Evolutionary conservation across 2,329 filamentous ascomycete species (phyloP).

Genomic region (Neurospora crassa): DNA sequence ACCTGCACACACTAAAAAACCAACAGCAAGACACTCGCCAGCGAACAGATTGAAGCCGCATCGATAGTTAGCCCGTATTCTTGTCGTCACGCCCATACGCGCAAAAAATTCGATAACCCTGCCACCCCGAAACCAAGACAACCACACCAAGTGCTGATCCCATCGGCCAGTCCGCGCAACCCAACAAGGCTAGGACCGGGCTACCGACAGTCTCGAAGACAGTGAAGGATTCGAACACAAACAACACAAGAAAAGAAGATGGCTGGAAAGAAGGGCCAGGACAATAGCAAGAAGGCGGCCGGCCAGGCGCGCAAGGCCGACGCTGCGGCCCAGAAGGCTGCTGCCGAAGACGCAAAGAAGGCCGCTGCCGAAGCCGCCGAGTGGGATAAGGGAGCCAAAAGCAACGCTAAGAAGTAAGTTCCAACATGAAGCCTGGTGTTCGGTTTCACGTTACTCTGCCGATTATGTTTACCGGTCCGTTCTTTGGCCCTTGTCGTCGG

Average conservation of each 20-base stretch:
- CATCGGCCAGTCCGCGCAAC: background rate
- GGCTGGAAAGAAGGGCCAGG: slow-evolving; percentile 67
- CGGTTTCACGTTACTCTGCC: background rate
- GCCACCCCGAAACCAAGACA: background rate
- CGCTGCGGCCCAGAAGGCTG: slow-evolving; percentile 69
- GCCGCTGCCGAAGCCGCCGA: slow-evolving; percentile 61
- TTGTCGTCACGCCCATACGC: background rate
- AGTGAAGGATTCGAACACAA: background rate
- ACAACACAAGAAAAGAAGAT: slow-evolving; percentile 33
- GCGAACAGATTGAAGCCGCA: background rate
- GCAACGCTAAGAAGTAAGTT: slow-evolving; percentile 75
- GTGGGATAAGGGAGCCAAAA: slow-evolving; percentile 83
- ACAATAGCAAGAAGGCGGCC: slow-evolving; percentile 80
- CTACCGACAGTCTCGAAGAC: background rate
- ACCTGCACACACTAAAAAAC: background rate
- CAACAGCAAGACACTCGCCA: background rate
- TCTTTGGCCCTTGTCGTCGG: background rate
- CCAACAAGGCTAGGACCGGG: background rate
- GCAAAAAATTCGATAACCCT: background rate
- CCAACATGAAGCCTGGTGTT: background rate
- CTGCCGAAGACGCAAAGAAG: slow-evolving; percentile 56
- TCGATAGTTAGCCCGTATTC: background rate
- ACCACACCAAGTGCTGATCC: background rate
- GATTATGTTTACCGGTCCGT: background rate
- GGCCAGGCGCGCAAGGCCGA: slow-evolving; percentile 93